Conservation (phyloP, 768 basidiomycete species). For the Auriculariales sp. region DNA sequence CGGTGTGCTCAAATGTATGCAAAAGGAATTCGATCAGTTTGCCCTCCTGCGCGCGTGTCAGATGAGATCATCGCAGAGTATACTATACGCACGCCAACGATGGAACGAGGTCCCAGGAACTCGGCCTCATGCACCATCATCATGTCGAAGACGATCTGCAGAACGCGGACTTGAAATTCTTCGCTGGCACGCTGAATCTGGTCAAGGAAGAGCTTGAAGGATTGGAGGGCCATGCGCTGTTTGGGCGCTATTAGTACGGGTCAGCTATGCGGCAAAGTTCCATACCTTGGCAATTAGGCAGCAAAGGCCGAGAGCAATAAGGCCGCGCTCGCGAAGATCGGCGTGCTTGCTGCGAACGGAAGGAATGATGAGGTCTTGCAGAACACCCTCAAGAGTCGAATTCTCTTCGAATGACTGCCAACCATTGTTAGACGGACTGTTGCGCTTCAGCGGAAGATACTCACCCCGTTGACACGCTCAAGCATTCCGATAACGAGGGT, state of each 20-base stretch:
- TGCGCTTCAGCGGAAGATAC: conserved; percentile 15
- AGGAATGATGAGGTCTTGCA: conserved; percentile 79
- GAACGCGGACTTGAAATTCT: conserved; percentile 47
- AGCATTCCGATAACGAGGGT: conserved; percentile 69
- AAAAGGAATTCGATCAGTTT: conserved; percentile 57
- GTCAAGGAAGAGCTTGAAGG: conserved; percentile 68
- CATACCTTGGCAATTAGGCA: conserved; percentile 68
- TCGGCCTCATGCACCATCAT: conserved; percentile 69
- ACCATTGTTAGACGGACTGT: neutral
- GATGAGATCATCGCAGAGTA: neutral
- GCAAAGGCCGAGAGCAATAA: conserved; percentile 68
- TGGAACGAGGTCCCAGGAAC: conserved; percentile 29
- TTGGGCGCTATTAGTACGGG: neutral
- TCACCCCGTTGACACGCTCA: conserved; percentile 71
- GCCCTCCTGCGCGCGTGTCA: conserved; percentile 21
- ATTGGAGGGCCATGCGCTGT: conserved; percentile 33
- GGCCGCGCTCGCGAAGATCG: conserved; percentile 62
- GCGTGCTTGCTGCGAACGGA: conserved; percentile 81
- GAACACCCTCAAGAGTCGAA: conserved; percentile 48
- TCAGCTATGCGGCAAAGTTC: conserved; percentile 13
- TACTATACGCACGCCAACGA: neutral
- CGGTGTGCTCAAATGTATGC: conserved; percentile 38
- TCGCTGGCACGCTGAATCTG: conserved; percentile 57
- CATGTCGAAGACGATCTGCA: conserved; percentile 76
- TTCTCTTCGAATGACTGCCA: conserved; percentile 48